A percentile compares a stretch with the other conserved stretches of the same genome.
phyloP scores from a whole-genome alignment of 768 basidiomycete species.

The Rhodotorula babjevae region DNA sequence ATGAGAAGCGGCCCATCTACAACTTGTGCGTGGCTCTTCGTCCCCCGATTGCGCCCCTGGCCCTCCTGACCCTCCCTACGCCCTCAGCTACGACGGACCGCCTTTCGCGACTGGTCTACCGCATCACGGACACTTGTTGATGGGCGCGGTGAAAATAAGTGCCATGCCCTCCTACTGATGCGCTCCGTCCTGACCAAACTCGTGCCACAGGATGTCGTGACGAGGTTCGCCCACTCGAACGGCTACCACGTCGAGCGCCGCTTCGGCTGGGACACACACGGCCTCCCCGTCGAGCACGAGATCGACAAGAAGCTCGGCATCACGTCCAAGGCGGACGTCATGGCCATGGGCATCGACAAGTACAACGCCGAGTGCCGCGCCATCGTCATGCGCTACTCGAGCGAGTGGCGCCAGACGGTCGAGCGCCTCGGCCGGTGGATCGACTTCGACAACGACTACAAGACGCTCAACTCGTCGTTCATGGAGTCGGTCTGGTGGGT shows the following conservation, averaged over 20 bases:
- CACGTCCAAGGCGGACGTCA: conserved; percentile 85
- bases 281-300: conserved; percentile 96
- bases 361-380: conserved; percentile 95
- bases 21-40: conserved; percentile 37
- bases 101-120: conserved; percentile 96
- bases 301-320: conserved; percentile 95
- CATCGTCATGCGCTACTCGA: conserved; percentile 94
- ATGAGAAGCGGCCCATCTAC: conserved; percentile 82
- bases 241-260: conserved; percentile 87
- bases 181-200: neutral
- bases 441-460: conserved; percentile 99
- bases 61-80: neutral
- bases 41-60: too few relatives aligned
- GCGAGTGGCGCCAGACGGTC: conserved; percentile 89
- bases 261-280: conserved; percentile 99
- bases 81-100: conserved; percentile 14
- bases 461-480: conserved; percentile 84
- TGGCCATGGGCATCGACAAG: conserved; percentile 90
- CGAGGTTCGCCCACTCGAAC: conserved; percentile 86
- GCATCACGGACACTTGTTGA: conserved; percentile 65
- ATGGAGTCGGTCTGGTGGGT: conserved; percentile 99
- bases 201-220: conserved; percentile 84
- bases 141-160: conserved; percentile 66
- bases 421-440: conserved; percentile 99
- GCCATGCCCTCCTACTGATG: neutral